These are phyloP conservation scores for Ceratocystis diversiconidia DNA, from an alignment of 2,329 filamentous ascomycete species.

Conservation along the genomic window DNA sequence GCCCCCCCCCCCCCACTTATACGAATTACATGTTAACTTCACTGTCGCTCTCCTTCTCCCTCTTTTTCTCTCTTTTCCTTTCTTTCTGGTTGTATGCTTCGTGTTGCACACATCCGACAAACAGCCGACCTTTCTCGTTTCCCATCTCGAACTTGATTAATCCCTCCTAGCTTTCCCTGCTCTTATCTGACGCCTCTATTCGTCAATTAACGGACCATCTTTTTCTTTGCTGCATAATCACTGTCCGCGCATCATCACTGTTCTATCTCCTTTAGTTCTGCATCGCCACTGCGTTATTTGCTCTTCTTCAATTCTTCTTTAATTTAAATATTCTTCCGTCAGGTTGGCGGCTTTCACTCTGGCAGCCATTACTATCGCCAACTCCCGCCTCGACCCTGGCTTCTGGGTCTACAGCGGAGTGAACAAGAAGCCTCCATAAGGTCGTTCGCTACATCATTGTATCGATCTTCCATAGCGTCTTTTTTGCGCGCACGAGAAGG, in stretches of 20 bases:
- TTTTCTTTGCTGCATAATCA: too few species aligned
- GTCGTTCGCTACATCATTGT: neutral
- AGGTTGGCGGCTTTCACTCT: slow-evolving; percentile 19
- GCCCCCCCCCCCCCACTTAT: too few species aligned
- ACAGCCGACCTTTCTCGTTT: too few species aligned
- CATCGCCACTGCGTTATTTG: slow-evolving; percentile 9
- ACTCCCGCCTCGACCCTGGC: slow-evolving; percentile 79
- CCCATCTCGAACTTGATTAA: neutral
- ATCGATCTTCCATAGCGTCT: neutral
- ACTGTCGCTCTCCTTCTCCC: too few species aligned
- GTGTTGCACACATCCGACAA: neutral
- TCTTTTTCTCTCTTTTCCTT: neutral
- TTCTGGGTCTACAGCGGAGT: slow-evolving; percentile 93
- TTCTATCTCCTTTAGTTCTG: neutral
- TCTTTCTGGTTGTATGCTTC: neutral
- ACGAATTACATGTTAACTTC: too few species aligned
- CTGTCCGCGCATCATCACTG: neutral
- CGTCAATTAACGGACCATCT: neutral
- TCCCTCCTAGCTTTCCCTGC: neutral
- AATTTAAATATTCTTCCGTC: slow-evolving; percentile 5
- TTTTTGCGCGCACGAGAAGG: neutral
- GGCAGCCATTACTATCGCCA: slow-evolving; percentile 16
- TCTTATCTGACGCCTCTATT: neutral
- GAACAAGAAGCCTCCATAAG: slow-evolving; percentile 96
- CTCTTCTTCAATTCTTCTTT: neutral